Conservation (phyloP, 768 basidiomycete genomes). For the Leccinum subtestaceum region DNA sequence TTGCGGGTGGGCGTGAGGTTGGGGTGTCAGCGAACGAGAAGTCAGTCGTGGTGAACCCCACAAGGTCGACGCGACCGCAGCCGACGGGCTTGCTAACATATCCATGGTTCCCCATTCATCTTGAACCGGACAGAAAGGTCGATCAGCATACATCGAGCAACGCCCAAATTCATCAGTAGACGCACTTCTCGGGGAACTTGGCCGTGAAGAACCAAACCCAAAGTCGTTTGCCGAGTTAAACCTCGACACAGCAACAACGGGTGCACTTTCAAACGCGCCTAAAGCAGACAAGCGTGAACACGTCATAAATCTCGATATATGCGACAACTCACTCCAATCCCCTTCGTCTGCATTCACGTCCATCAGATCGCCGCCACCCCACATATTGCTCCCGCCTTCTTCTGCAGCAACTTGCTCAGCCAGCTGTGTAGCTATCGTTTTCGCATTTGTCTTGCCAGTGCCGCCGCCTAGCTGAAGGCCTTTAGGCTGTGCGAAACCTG, state of each 20-base stretch:
- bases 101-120: constrained; percentile 26
- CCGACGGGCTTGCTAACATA: constrained; percentile 1
- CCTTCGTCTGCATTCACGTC: constrained; percentile 91
- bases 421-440: constrained; percentile 49
- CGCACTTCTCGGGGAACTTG: constrained; percentile 15
- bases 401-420: constrained; percentile 53
- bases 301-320: not conserved
- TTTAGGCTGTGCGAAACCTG: constrained; percentile 41
- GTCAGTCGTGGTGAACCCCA: constrained; percentile 21
- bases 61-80: constrained; percentile 2
- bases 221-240: constrained; percentile 23
- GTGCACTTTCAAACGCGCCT: constrained; percentile 76
- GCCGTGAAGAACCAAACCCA: constrained; percentile 23
- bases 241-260: constrained; percentile 30
- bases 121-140: constrained; percentile 1
- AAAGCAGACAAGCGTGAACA: not conserved
- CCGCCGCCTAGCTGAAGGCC: constrained; percentile 66
- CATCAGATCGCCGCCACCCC: constrained; percentile 82
- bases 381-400: constrained; percentile 46
- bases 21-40: constrained; percentile 23
- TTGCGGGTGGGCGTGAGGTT: constrained; percentile 9
- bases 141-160: not conserved
- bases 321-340: constrained; percentile 81
- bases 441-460: constrained; percentile 40
- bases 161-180: not conserved